Evolutionary conservation across 305 asterid genomes (phyloP), one percentile per base, ranked within the genome.

Genomic region (Euphrasia arctica): DNA sequence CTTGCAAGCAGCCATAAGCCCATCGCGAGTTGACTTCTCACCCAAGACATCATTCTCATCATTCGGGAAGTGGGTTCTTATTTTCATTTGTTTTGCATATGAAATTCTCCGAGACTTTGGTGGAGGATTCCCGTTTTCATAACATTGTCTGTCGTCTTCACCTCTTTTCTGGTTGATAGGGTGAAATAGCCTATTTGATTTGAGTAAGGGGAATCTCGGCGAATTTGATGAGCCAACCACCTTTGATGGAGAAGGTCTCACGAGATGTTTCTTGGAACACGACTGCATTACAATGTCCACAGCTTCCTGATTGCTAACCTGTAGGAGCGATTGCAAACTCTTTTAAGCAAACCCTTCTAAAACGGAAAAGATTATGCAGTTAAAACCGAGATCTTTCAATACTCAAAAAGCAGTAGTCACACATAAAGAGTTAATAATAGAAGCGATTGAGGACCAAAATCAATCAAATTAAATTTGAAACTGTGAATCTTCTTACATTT

Each of bases 301-400:
- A 27, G 88, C 95, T 80, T 87, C 96, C 68, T 85, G 85, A 77
- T 84, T 84, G 67, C 76, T 77, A 45, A 92, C 96, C 95, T 86
- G 67, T 45, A 22, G 42, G 42, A 36, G 42, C 7, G 42, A 36
- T 36, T 36, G 42, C 42, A 36, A 36, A 5, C 42, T 36, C 42
- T 12, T 45, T 45, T 45, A 11, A 45, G 5, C 2, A 45, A 45
- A 45, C 5, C 3, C 51, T 45, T 45, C 15, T 36, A 5, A 36
- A 8, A 36, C 42, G 9, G 9, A 34, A 34, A 34, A 34, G 42
- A 36, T 36, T 36, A 36, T 36, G 42, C 7, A 36, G 42, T 5
- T 36, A 4, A 6, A 36, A 36, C 42, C 42, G 34, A 31, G 34
- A 31, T 31, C 3, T 31, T 31, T 4, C 4, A 31, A 31, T 4